A percentile compares a stretch with the other conserved stretches of the same genome.
Conservation (phyloP, 345 rosid species). For the Raphanus raphanistrum region DNA sequence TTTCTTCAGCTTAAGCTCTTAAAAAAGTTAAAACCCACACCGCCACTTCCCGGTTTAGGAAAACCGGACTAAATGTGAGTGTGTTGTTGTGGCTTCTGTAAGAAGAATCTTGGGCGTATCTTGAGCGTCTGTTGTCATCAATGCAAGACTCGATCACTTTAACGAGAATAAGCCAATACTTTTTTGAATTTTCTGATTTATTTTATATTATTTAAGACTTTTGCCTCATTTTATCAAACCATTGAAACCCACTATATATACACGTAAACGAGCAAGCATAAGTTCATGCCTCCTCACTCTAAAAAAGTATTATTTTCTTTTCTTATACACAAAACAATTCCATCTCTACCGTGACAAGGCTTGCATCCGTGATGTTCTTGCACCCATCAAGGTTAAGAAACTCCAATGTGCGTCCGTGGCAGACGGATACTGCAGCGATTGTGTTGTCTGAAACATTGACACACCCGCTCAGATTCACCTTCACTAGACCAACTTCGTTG, state of each 20-base stretch:
- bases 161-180: conserved; percentile 12
- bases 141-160: conserved; percentile 63
- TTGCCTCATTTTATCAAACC: conserved; percentile 33
- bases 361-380: conserved; percentile 61
- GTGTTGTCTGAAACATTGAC: conserved; percentile 61
- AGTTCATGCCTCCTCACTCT: conserved; percentile 22
- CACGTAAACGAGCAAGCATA: conserved; percentile 21
- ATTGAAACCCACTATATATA: conserved; percentile 27
- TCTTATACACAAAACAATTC: not conserved
- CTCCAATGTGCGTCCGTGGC: conserved; percentile 78
- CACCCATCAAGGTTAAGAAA: conserved; percentile 77
- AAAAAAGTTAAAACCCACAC: too few species aligned
- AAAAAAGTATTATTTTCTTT: not conserved
- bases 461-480: conserved; percentile 73
- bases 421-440: conserved; percentile 51
- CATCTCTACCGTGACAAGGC: conserved; percentile 50
- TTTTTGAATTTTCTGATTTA: not conserved
- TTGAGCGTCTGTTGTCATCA: too few species aligned
- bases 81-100: too few species aligned
- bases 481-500: conserved; percentile 64
- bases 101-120: too few species aligned
- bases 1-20: too few species aligned
- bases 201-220: not conserved
- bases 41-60: too few species aligned
- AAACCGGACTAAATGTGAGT: too few species aligned